A percentile compares a stretch with the other conserved stretches of the same genome.
phyloP scores from a whole-genome alignment of 768 basidiomycete genomes.

The Clitopilus hobsonii region DNA sequence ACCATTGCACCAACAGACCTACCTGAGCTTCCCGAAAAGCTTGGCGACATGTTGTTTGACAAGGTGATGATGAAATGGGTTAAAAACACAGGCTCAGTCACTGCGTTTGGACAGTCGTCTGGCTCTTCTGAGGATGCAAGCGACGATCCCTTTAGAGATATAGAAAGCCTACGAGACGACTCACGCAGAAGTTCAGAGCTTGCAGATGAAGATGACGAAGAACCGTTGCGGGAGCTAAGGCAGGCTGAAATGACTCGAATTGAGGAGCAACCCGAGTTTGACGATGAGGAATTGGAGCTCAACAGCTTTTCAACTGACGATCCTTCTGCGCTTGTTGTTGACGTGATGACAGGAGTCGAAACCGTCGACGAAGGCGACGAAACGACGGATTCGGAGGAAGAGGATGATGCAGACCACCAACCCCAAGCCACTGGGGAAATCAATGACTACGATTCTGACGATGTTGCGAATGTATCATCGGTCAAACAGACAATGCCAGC shows the following conservation, averaged over 20 bases:
- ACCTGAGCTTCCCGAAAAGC: conserved; percentile 65
- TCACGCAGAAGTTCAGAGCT: conserved; percentile 29
- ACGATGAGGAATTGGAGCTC: conserved; percentile 65
- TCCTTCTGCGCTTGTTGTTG: conserved; percentile 46
- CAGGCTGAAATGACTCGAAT: conserved; percentile 40
- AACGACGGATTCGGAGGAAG: conserved; percentile 51
- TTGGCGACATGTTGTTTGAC: conserved; percentile 89
- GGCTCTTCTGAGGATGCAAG: conserved; percentile 45
- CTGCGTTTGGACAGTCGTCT: conserved; percentile 22
- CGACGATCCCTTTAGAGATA: conserved; percentile 89
- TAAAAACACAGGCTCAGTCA: conserved; percentile 43
- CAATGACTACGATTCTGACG: conserved; percentile 30
- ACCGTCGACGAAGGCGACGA: conserved; percentile 36
- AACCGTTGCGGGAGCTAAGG: conserved; percentile 8
- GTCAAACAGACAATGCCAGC: conserved; percentile 3
- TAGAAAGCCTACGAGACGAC: conserved; percentile 80
- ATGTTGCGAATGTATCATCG: conserved; percentile 5
- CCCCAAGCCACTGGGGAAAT: conserved; percentile 24
- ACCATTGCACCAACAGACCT: conserved; percentile 81
- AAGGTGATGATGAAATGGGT: conserved; percentile 83
- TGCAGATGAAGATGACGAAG: conserved; percentile 12
- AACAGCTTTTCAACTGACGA: conserved; percentile 72
- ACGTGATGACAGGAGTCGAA: conserved; percentile 46
- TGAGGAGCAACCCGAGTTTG: conserved; percentile 43
- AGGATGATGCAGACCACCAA: conserved; percentile 26